Percentiles rank a stretch among this genome's conserved stretches.
These are phyloP conservation scores for Candida incommunis DNA, from an alignment of 805 yeast genomes.

Conservation along the genomic window DNA sequence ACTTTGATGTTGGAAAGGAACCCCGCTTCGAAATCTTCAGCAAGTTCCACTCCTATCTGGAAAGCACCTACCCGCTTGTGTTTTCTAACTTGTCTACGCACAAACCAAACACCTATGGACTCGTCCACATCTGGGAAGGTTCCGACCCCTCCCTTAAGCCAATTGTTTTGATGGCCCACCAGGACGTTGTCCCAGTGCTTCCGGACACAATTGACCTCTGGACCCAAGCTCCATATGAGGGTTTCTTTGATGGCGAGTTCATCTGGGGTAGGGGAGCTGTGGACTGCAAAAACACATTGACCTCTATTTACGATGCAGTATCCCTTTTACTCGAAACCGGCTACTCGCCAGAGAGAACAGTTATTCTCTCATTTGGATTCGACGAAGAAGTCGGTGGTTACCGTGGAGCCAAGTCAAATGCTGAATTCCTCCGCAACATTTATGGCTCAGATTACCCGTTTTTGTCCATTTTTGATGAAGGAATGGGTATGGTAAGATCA, in stretches of 20 bases:
- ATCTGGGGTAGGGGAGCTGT: constrained; percentile 58
- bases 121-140: constrained; percentile 10
- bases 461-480: constrained; percentile 61
- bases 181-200: constrained; percentile 59
- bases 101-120: constrained; percentile 19
- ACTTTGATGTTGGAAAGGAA: constrained; percentile 33
- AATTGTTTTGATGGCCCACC: constrained; percentile 48
- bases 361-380: constrained; percentile 51
- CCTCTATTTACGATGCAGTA: constrained; percentile 47
- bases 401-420: constrained; percentile 40
- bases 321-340: constrained; percentile 33
- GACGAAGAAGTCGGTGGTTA: constrained; percentile 61
- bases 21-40: constrained; percentile 36
- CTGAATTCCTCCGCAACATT: constrained; percentile 30
- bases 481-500: constrained; percentile 29
- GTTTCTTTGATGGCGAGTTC: constrained; percentile 41
- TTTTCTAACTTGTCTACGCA: constrained; percentile 28
- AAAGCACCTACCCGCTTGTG: constrained; percentile 35
- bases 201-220: constrained; percentile 34
- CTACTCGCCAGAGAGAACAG: constrained; percentile 43
- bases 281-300: constrained; percentile 55
- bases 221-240: constrained; percentile 46
- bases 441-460: constrained; percentile 43
- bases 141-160: constrained; percentile 33
- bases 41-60: constrained; percentile 40